Evolutionary conservation across 2,329 filamentous ascomycete genomes (phyloP), one percentile per base, ranked within the genome.

Genomic region (Aplosporella prunicola): DNA sequence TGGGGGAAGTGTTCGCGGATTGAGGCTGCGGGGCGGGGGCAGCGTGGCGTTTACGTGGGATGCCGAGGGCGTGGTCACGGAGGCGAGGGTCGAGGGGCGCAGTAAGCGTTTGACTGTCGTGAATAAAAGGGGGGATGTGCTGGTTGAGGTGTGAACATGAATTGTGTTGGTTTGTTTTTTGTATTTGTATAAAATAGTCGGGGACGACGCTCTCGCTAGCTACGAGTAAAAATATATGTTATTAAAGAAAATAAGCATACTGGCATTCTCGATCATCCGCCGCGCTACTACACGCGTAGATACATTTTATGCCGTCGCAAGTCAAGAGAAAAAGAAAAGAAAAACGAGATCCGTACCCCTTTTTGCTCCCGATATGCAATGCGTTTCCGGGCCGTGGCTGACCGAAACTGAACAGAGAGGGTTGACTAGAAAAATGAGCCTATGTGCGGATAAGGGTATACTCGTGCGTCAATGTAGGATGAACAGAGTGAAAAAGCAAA

Each of bases 11-110:
- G 64, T 71, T 2, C 53, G 46, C 22, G 67, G 67, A 0, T 45
- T 71, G 41, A 52, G 58, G 26, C 36, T 71, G 9, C 58, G 68
- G 14, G 67, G 67, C 0, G 67, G 66, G 1, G 56, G 59, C 0
- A 46, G 45, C 2, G 56, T 71, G 0, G 60, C 64, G 38, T 71
- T 71, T 47, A 45, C 32, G 3, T 69, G 67, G 67, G 50, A 66
- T 43, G 49, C 43, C 0, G 31, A 56, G 3, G 64, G 64, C 0
- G 20, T 60, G 2, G 63, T 63, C 17, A 53, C 32, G 0, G 40
- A 43, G 39, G 51, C 41, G n/a, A 17, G 7, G 14, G 31, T 24
- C 20, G 20, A 18, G 15, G 42, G 44, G 23, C 40, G 38, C 13
- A 22, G 34, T 18, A 22, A 34, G 13, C 35, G 29, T 13, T 42